Evolutionary conservation across 768 basidiomycete genomes (phyloP).

Genomic region (Podaxis pistillaris): DNA sequence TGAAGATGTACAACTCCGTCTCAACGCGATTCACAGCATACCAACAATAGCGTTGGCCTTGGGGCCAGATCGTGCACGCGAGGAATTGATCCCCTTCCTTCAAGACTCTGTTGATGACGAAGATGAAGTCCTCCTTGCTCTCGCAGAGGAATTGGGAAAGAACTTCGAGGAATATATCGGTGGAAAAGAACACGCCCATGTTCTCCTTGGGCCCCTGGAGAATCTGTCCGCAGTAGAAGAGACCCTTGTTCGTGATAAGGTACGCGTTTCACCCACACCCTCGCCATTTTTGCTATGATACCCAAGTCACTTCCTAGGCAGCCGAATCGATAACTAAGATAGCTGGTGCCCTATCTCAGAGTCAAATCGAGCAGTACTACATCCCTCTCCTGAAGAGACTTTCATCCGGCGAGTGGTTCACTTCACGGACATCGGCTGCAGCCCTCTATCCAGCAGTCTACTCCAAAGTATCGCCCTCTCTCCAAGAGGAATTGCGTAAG

Average conservation of each 20-base stretch:
- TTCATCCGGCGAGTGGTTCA: constrained; percentile 97
- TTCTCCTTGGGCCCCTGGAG: constrained; percentile 89
- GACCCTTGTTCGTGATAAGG: constrained; percentile 97
- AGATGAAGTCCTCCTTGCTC: constrained; percentile 93
- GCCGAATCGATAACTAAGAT: constrained; percentile 95
- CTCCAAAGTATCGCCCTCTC: constrained; percentile 62
- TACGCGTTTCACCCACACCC: constrained; percentile 30
- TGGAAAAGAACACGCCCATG: constrained; percentile 81
- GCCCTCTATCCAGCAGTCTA: constrained; percentile 93
- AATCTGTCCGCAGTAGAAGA: constrained; percentile 97
- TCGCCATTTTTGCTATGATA: constrained; percentile 12
- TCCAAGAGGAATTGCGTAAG: constrained; percentile 88
- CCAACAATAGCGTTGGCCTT: constrained; percentile 97
- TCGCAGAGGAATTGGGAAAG: constrained; percentile 92
- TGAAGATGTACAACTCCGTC: constrained; percentile 93
- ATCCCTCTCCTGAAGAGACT: constrained; percentile 89
- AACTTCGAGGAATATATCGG: constrained; percentile 95
- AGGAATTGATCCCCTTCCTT: constrained; percentile 94
- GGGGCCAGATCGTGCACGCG: constrained; percentile 90
- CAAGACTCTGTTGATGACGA: constrained; percentile 99
- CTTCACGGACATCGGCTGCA: constrained; percentile 93
- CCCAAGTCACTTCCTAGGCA: constrained; percentile 52
- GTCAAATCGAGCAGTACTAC: constrained; percentile 86
- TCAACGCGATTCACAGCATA: constrained; percentile 96
- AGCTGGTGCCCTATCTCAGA: constrained; percentile 68